A percentile compares a stretch with the other conserved stretches of the same genome.
phyloP scores from a whole-genome alignment of 306 rosid genomes.

The Abrus pulchellus region DNA sequence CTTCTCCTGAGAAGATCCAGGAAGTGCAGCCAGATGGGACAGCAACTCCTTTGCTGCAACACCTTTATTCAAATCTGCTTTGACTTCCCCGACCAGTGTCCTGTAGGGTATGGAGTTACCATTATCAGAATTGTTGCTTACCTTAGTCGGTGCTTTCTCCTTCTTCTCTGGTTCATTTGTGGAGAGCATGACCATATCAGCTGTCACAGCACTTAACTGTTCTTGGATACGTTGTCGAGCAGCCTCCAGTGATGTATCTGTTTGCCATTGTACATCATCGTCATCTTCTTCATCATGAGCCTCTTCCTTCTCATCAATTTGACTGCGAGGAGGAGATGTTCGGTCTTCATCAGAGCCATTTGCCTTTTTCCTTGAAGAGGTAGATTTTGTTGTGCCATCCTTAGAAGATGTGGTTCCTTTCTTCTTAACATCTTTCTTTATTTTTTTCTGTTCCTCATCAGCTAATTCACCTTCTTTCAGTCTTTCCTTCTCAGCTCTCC shows the following conservation, averaged over 20 bases:
- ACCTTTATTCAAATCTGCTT: constrained; percentile 57
- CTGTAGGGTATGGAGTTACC: constrained; percentile 42
- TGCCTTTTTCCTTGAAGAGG: constrained; percentile 62
- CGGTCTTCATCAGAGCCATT: constrained; percentile 73
- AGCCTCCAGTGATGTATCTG: constrained; percentile 72
- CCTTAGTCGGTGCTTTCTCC: constrained; percentile 37
- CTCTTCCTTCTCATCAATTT: constrained; percentile 53
- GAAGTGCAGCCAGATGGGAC: constrained; percentile 41
- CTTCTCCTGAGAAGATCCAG: constrained; percentile 62
- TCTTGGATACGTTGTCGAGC: constrained; percentile 69
- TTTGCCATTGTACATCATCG: constrained; percentile 68
- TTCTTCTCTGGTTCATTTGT: constrained; percentile 61
- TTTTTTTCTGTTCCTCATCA: constrained; percentile 67
- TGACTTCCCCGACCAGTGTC: constrained; percentile 56
- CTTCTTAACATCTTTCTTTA: constrained; percentile 70
- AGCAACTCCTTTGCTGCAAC: constrained; percentile 50
- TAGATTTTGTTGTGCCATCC: constrained; percentile 53
- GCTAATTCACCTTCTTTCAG: constrained; percentile 74
- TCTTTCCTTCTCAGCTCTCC: constrained; percentile 80
- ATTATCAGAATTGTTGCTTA: constrained; percentile 38
- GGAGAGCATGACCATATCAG: constrained; percentile 77
- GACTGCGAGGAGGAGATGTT: constrained; percentile 59
- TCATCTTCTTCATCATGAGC: constrained; percentile 50
- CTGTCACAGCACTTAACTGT: constrained; percentile 70
- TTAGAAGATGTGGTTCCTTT: constrained; percentile 57